Conservation (phyloP, 1,284 basidiomycete species). For the Thecaphora frezii region DNA sequence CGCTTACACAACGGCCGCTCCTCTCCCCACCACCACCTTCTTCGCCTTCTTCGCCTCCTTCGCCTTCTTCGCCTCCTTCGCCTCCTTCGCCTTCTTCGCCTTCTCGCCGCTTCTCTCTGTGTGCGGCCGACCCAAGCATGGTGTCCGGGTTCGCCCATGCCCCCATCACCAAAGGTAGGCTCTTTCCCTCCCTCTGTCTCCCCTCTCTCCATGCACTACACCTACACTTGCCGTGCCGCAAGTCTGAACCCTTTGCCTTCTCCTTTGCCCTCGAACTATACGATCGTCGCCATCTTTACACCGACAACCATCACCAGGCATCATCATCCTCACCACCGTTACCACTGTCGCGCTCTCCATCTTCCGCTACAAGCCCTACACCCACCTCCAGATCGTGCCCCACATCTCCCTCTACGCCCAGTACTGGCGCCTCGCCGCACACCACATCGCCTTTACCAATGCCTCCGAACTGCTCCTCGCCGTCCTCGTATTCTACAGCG, state of each 20-base stretch:
- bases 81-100: neutral
- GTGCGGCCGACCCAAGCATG: slow-evolving; percentile 4
- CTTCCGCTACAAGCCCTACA: slow-evolving; percentile 25
- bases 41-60: neutral
- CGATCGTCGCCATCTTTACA: no score
- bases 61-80: neutral
- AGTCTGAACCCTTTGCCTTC: no score
- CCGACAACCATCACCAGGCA: slow-evolving; percentile 1
- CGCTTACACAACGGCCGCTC: no score
- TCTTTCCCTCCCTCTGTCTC: no score
- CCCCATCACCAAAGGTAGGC: slow-evolving; percentile 25
- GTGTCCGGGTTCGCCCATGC: slow-evolving; percentile 35
- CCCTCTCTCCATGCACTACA: no score
- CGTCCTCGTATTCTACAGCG: slow-evolving; percentile 74
- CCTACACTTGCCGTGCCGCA: no score
- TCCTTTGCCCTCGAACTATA: no score
- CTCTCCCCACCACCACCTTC: no score
- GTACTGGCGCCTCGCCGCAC: slow-evolving; percentile 80
- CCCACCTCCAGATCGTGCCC: slow-evolving; percentile 60
- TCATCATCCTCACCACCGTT: slow-evolving; percentile 19
- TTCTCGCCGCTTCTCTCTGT: neutral
- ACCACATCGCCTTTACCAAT: slow-evolving; percentile 78
- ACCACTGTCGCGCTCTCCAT: slow-evolving; percentile 53
- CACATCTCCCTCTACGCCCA: slow-evolving; percentile 64
- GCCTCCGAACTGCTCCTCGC: slow-evolving; percentile 81